Conservation (phyloP, 306 rosid species). For the Sechiopsis laciniata region DNA sequence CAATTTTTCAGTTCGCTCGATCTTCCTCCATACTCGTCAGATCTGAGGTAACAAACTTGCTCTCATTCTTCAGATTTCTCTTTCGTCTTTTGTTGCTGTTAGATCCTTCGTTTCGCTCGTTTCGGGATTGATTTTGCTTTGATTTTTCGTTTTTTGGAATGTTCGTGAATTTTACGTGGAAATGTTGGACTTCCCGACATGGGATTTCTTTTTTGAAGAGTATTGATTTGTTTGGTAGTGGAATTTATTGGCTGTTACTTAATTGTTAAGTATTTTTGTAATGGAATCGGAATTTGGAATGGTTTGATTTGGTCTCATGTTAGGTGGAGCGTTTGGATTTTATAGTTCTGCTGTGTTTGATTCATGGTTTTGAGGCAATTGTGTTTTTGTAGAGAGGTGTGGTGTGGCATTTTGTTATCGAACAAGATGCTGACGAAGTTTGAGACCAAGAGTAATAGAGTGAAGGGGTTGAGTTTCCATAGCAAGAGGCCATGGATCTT, state of each 20-base stretch:
- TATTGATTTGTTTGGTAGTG: conserved; percentile 1
- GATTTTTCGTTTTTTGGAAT: background rate
- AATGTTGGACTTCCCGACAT: conserved; percentile 8
- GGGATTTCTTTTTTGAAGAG: background rate
- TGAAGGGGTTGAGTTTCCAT: conserved; percentile 95
- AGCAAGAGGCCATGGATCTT: conserved; percentile 95
- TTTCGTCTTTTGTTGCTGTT: background rate
- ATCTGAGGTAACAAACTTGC: conserved; percentile 38
- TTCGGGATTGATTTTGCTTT: background rate
- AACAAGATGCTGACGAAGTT: conserved; percentile 86
- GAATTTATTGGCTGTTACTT: background rate
- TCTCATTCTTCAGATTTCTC: conserved; percentile 18
- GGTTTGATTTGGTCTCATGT: conserved; percentile 7
- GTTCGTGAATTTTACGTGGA: background rate
- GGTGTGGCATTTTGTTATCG: conserved; percentile 8
- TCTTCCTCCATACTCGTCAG: conserved; percentile 29
- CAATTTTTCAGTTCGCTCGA: conserved; percentile 18
- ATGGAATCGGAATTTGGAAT: background rate
- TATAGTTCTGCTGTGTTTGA: background rate
- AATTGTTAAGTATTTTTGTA: background rate
- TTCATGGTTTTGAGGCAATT: background rate
- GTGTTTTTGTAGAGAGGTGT: conserved; percentile 27
- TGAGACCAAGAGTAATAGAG: conserved; percentile 96
- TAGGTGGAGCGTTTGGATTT: conserved; percentile 4
- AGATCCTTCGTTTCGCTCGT: background rate